Percentiles rank a stretch among this genome's conserved stretches.
These are phyloP conservation scores for Rosa hybrid DNA, from an alignment of 331 rosid genomes.

Conservation along the genomic window DNA sequence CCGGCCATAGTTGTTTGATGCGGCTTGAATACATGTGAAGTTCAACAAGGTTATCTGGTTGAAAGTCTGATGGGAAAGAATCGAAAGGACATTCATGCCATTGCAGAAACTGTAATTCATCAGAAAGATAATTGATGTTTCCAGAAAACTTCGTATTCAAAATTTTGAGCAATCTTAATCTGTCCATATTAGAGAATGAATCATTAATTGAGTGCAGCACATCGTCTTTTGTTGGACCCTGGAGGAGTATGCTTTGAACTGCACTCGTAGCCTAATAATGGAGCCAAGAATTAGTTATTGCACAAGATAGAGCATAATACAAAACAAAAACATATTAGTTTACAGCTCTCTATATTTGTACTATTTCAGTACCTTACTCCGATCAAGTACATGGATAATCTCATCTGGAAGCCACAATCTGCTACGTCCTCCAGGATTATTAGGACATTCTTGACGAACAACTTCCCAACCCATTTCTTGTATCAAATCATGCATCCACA, in stretches of 20 bases:
- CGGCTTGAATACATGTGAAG: not conserved
- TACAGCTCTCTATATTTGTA: no score
- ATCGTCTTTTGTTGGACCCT: not conserved
- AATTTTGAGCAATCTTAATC: not conserved
- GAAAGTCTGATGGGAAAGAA: not conserved
- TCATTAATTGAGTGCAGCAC: not conserved
- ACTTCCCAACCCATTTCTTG: not conserved
- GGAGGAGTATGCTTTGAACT: not conserved
- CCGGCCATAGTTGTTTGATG: not conserved
- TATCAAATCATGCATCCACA: not conserved
- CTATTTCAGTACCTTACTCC: not conserved
- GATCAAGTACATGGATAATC: not conserved
- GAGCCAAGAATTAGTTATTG: no score
- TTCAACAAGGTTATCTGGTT: not conserved
- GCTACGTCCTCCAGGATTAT: not conserved
- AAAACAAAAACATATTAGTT: no score
- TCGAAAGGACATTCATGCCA: not conserved
- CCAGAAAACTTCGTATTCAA: not conserved
- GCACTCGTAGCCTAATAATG: not conserved
- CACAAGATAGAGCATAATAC: no score
- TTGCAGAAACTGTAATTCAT: not conserved
- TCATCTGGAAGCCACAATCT: constrained; percentile 5
- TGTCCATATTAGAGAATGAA: not conserved
- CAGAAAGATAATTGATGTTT: not conserved
- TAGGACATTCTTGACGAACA: not conserved